Conservation (phyloP, 2,329 filamentous ascomycete species). For the Plectosphaerella sp. region DNA sequence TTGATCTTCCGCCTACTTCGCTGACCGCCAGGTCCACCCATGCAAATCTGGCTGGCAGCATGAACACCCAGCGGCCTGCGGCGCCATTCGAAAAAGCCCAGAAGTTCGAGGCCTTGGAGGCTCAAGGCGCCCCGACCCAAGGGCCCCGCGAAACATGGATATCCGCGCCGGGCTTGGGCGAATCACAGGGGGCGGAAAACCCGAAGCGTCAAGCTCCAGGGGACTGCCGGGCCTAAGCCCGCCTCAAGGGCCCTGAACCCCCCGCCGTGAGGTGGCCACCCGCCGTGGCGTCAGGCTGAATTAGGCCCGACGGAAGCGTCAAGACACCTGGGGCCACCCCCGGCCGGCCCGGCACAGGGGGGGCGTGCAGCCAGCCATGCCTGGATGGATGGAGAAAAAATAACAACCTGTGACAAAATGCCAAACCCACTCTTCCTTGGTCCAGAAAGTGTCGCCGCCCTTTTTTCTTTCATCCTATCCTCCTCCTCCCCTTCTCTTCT, state of each 20-base stretch:
- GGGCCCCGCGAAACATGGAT: no score
- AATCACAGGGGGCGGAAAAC: background rate
- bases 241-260: background rate
- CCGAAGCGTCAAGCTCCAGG: background rate
- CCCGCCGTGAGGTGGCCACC: no score
- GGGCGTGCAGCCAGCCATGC: background rate
- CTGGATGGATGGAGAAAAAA: slow-evolving; percentile 7
- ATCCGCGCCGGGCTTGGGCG: background rate
- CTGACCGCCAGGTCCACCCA: no score
- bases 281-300: background rate
- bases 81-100: no score
- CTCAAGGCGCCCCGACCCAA: no score
- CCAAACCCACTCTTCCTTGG: slow-evolving; percentile 4
- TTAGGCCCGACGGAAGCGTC: background rate
- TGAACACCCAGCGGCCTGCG: no score
- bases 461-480: slow-evolving; percentile 3
- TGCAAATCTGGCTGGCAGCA: no score
- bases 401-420: slow-evolving; percentile 12
- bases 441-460: background rate
- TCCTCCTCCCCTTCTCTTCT: slow-evolving; percentile 10
- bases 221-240: slow-evolving; percentile 2
- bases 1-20: no score
- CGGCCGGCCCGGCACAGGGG: background rate
- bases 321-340: background rate
- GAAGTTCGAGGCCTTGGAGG: no score